Percentiles rank a stretch among this genome's conserved stretches.
These are phyloP conservation scores for Micractinium sp. DNA, from an alignment of 139 green algal genomes.

Conservation along the genomic window DNA sequence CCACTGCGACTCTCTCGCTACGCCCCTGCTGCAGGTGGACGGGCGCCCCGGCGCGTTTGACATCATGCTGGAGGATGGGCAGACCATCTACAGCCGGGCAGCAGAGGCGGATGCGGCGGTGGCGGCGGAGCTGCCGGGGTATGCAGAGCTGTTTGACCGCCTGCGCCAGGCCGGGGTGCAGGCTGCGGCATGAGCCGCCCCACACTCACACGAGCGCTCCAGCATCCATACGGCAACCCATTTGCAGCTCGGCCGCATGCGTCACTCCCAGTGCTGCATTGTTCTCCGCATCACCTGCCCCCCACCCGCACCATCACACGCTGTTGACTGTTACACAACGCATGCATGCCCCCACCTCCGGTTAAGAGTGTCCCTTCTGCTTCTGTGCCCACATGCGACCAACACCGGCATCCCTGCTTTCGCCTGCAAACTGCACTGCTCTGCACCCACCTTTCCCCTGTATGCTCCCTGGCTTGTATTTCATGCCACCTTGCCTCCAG, in stretches of 20 bases:
- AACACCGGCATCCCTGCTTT: too few species aligned
- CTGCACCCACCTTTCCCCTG: background rate
- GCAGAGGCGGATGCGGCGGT: background rate
- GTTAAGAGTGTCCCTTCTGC: too few species aligned
- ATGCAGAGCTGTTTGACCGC: constrained; percentile 24
- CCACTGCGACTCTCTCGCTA: too few species aligned
- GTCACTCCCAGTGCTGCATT: too few species aligned
- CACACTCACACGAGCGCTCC: too few species aligned
- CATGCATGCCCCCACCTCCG: too few species aligned
- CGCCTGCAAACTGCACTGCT: background rate
- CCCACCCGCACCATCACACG: too few species aligned
- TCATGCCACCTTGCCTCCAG: background rate
- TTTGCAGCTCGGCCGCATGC: too few species aligned
- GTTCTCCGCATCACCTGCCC: too few species aligned
- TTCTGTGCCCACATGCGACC: background rate
- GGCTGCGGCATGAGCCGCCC: background rate
- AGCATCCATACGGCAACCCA: too few species aligned
- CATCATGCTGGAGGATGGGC: constrained; percentile 22
- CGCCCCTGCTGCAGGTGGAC: background rate
- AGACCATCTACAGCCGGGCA: constrained; percentile 11
- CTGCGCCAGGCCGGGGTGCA: constrained; percentile 27
- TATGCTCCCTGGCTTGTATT: background rate
- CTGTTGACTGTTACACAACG: too few species aligned
- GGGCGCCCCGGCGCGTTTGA: constrained; percentile 1
- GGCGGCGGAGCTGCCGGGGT: background rate